Evolutionary conservation across 306 rosid genomes (phyloP), one percentile per base, ranked within the genome.

Genomic region (Rosa lucieae): DNA sequence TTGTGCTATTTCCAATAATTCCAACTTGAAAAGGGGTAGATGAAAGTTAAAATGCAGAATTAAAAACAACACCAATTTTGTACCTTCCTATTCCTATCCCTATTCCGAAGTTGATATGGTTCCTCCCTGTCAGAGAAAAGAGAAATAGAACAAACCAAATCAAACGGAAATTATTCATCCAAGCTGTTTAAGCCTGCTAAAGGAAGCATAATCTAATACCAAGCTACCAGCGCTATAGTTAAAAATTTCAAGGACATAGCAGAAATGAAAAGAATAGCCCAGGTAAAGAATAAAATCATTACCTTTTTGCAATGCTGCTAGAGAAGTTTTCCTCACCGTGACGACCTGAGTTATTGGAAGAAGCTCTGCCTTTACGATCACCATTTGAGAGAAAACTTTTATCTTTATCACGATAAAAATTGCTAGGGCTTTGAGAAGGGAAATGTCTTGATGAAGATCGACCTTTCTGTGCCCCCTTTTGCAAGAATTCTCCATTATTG

Each of bases 21-120:
- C 32, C 20, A 59, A 32, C 58, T 55, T 58, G 23, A 74, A 74
- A 58, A 42, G 53, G 21, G 32, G 52, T 46, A 37, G 29, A 55
- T 6, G 39, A 58, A 73, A 35, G 63, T 77, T 20, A 73, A 76
- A 78, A 21, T 32, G 35, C 42, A n/a, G 40, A 70, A 72, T 72
- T 51, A 75, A 23, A 62, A 42, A 32, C 67, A 76, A 55, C 49
- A 37, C 58, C 10, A 79, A 73, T 47, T 75, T 61, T 73, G 58
- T 75, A 95, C 98, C 90, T 88, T 90, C 84, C 78, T 83, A 47
- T 83, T 85, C 86, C 86, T 91, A 66, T 74, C 32, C 32, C 32
- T 29, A 29, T 32, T 82, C 71, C 39, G 74, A 77, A 75, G 84
- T 69, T 75, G 82, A 78, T 67, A 79, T 73, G 75, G 79, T 76